Evolutionary conservation across 2,329 filamentous ascomycete species (phyloP), one percentile per base, ranked within the genome.

Genomic region (Emergomyces orientalis): DNA sequence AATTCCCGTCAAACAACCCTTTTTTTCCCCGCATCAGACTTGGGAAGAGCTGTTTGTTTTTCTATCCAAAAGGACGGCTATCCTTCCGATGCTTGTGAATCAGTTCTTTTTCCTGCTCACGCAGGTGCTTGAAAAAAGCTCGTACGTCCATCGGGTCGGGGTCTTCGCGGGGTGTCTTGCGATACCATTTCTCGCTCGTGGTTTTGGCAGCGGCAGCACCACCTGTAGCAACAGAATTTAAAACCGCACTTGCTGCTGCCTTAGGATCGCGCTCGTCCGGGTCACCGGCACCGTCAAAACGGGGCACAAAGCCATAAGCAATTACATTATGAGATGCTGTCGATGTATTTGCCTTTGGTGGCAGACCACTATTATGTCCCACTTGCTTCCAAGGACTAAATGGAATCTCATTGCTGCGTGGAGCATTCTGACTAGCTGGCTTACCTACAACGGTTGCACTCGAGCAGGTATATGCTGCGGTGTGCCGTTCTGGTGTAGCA

Each of bases 301-400:
- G 65, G 43, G 71, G 71, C 11, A 73, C 63, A 58, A 68, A 69
- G 1, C 68, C 72, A 63, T 73, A 70, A 11, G 67, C 71, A 61
- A 71, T 72, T 51, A 72, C 66, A 49, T 69, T 71, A 37, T 70
- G 70, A n/a, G 70, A 67, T 32, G 69, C 65, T 37, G 71, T 67
- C 5, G 70, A 62, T 11, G 71, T 68, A n/a, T 67, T 67, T n/a
- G 66, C 65, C 60, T 73, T 73, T 57, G 68, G 66, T 32, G 69
- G 63, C 37, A 62, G 59, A n/a, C 65, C 63, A 30, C 64, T 59
- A 51, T 68, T 61, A 11, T 49, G 45, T 45, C 67, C 65, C 61
- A 63, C 65, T 30, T 68, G 64, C 45, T 64, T 62, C 63, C 65
- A 71, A 19, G 67, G 69, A 9, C 67, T 66, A 56, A 71, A 65